Percentiles rank a stretch among this genome's conserved stretches.
These are phyloP conservation scores for Blastocystis sp. DNA, from an alignment of 352 stramenopile genomes.

Conservation along the genomic window DNA sequence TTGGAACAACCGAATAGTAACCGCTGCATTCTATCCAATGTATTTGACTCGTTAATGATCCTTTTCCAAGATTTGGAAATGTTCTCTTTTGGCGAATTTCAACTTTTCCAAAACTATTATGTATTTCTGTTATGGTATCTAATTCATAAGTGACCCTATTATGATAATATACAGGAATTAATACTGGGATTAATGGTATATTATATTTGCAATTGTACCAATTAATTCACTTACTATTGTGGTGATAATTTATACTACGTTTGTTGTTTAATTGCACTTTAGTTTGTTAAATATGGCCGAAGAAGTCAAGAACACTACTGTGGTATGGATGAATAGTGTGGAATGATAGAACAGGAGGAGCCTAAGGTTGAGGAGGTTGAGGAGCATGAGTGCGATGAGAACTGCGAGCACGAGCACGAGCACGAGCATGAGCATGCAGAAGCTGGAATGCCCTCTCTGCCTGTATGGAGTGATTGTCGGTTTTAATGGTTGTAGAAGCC, in stretches of 20 bases:
- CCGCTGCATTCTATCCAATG: no score
- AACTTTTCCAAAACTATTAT: not conserved
- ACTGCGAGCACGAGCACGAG: slow-evolving; percentile 3
- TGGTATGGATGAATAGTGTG: not conserved
- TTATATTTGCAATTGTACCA: no score
- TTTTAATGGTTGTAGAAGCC: not conserved
- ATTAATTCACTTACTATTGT: not conserved
- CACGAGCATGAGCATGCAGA: slow-evolving; percentile 16
- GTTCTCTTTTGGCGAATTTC: not conserved
- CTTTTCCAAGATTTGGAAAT: not conserved
- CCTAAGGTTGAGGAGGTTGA: slow-evolving; percentile 19
- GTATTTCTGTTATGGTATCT: no score
- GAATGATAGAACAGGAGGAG: not conserved
- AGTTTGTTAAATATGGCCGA: slow-evolving; percentile 46
- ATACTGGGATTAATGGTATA: no score
- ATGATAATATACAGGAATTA: no score
- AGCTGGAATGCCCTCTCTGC: not conserved
- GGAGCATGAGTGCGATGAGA: slow-evolving; percentile 1
- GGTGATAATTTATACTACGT: not conserved
- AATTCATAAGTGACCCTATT: no score
- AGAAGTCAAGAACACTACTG: slow-evolving; percentile 27
- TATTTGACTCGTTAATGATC: no score
- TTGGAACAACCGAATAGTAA: not conserved
- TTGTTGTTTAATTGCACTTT: slow-evolving; percentile 5
- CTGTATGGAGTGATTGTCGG: not conserved